These are phyloP conservation scores for Gracilariopsis chorda DNA, from an alignment of 23 red algal genomes.

Conservation along the genomic window DNA sequence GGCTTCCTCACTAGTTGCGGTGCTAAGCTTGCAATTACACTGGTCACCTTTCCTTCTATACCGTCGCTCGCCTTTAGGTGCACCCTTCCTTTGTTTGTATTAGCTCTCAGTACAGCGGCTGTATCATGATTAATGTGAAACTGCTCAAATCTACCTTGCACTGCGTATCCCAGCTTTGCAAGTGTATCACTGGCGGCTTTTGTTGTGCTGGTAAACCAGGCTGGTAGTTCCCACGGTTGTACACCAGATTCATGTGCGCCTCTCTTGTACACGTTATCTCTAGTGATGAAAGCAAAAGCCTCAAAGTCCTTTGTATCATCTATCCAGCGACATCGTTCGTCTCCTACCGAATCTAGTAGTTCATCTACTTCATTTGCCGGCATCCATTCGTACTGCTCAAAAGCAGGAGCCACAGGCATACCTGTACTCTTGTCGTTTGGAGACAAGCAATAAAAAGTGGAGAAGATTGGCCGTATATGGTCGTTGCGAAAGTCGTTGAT, in stretches of 20 bases:
- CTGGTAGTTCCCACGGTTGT: neutral
- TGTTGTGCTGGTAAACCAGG: neutral
- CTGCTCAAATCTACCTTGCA: slow-evolving; percentile 2
- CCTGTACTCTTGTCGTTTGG: neutral
- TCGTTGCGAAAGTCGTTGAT: neutral
- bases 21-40: neutral
- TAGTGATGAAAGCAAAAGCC: neutral
- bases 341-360: neutral
- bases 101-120: neutral
- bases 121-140: neutral
- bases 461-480: neutral
- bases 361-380: neutral
- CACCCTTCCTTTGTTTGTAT: slow-evolving; percentile 8
- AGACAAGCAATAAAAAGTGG: neutral
- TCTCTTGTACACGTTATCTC: neutral
- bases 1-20: neutral
- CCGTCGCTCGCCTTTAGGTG: neutral
- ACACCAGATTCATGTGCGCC: neutral
- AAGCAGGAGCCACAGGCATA: neutral
- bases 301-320: neutral
- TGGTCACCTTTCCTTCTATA: neutral
- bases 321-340: neutral
- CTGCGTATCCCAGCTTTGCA: neutral
- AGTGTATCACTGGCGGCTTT: neutral
- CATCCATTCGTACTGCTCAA: neutral